Evolutionary conservation across 2,329 filamentous ascomycete species (phyloP), one percentile per base, ranked within the genome.

Genomic region (Juglanconis oblonga): DNA sequence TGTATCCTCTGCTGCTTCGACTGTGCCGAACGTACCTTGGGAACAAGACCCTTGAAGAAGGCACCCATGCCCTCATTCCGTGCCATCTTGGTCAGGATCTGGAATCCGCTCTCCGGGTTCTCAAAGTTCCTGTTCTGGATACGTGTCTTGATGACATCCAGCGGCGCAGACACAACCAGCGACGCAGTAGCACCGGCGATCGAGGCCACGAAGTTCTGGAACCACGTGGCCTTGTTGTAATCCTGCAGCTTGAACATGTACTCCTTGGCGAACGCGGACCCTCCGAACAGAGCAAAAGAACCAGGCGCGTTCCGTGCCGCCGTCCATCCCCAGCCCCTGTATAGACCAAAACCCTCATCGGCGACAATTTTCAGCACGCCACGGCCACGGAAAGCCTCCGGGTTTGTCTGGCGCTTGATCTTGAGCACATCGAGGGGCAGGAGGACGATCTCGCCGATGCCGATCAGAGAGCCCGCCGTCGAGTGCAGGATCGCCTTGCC

Each of bases 71-170:
- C 95, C 77, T 99, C 95, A 68, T 97, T 86, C 81, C 88, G 91
- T 66, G 91, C 85, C 95, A 99, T 99, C 75, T 92, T 96, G 65
- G 87, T 84, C 64, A 99, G 79, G 69, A 99, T 98, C 71, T 87
- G 86, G 84, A 97, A 92, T 48, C 95, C 95, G 68, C 90, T 90
- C 81, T 98, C 92, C 62, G 94, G 94, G 81, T 97, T 95, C 66
- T 99, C 95, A 70, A 99, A 99, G 82, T 99, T 98, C 72, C 90
- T 87, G 84, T 98, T 98, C 80, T 98, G 94, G 70, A 98, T 97
- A 71, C 94, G 87, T 62, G 94, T 97, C 85, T 98, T 98, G 84
- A 98, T 95, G 68, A 98, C 94, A 73, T 98, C 94, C 62, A 98
- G 84, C 33, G 94, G 94, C 31, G 93, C 93, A n/a, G 93, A 97